These are phyloP conservation scores for Alternaria alternata DNA, from an alignment of 2,329 filamentous ascomycete genomes.

Conservation along the genomic window DNA sequence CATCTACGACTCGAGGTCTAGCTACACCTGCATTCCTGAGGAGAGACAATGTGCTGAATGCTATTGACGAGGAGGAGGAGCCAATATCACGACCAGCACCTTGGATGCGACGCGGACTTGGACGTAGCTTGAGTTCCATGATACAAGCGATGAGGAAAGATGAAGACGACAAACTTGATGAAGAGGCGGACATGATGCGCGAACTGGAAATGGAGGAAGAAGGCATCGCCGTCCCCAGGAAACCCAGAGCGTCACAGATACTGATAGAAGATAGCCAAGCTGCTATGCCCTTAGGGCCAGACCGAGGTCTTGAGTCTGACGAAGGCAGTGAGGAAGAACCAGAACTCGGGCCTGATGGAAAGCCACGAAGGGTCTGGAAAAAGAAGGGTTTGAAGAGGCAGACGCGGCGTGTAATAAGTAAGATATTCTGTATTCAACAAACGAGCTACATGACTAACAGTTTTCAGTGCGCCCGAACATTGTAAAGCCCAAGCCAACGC, in stretches of 20 bases:
- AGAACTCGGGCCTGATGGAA: conserved; percentile 62
- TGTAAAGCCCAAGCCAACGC: conserved; percentile 54
- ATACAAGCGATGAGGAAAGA: conserved; percentile 74
- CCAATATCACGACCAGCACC: conserved; percentile 47
- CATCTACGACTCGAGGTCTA: conserved; percentile 55
- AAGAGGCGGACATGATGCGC: conserved; percentile 76
- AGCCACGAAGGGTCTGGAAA: conserved; percentile 72
- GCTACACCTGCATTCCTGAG: conserved; percentile 76
- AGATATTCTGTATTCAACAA: conserved; percentile 10
- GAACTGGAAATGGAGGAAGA: conserved; percentile 67
- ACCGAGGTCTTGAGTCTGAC: conserved; percentile 61
- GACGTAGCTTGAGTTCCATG: conserved; percentile 75
- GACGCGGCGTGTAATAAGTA: conserved; percentile 70
- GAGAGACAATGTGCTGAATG: conserved; percentile 59
- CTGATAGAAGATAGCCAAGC: conserved; percentile 55
- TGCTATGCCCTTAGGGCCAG: conserved; percentile 56
- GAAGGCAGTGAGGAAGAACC: conserved; percentile 62
- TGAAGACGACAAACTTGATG: conserved; percentile 62
- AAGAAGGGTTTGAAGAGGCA: conserved; percentile 86
- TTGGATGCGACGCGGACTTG: conserved; percentile 59
- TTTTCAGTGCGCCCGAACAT: conserved; percentile 50
- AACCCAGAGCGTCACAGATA: conserved; percentile 41
- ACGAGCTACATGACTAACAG: conserved; percentile 28
- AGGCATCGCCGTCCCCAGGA: conserved; percentile 34
- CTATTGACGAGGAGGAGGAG: conserved; percentile 64